These are phyloP conservation scores for Cutaneotrichosporon mucoides DNA, from an alignment of 1,284 basidiomycete species.

Conservation along the genomic window DNA sequence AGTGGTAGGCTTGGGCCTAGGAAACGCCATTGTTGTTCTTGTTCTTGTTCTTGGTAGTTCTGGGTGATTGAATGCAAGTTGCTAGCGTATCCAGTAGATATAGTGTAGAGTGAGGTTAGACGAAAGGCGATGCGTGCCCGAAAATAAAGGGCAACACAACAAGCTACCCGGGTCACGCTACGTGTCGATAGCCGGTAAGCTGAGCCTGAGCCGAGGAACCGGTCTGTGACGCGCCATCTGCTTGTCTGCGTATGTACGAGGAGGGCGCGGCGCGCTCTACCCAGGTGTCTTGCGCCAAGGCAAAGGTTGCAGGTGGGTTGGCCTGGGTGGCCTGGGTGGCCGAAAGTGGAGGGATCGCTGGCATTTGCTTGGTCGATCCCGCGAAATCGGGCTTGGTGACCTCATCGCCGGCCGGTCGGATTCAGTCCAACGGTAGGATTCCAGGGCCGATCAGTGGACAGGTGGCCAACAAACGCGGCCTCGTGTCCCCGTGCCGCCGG, in stretches of 20 bases:
- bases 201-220: too few species aligned
- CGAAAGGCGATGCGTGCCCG: background rate
- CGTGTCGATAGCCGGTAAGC: too few species aligned
- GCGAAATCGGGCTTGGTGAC: background rate
- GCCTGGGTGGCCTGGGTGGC: too few species aligned
- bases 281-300: too few species aligned
- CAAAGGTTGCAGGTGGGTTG: too few species aligned
- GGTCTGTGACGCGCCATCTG: too few species aligned
- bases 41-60: background rate
- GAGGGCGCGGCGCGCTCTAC: too few species aligned
- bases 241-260: too few species aligned
- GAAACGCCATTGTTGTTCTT: conserved; percentile 40
- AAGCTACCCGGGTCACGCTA: too few species aligned
- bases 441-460: background rate
- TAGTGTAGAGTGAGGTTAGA: background rate
- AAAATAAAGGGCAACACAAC: background rate
- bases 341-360: too few species aligned
- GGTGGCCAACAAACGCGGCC: background rate
- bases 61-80: background rate
- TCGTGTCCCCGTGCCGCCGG: background rate
- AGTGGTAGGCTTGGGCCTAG: conserved; percentile 46
- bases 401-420: background rate
- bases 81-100: background rate
- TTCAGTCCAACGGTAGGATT: too few species aligned
- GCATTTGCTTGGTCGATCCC: too few species aligned